These are phyloP conservation scores for Penicillium steckii DNA, from an alignment of 495 filamentous ascomycete species.

Conservation along the genomic window DNA sequence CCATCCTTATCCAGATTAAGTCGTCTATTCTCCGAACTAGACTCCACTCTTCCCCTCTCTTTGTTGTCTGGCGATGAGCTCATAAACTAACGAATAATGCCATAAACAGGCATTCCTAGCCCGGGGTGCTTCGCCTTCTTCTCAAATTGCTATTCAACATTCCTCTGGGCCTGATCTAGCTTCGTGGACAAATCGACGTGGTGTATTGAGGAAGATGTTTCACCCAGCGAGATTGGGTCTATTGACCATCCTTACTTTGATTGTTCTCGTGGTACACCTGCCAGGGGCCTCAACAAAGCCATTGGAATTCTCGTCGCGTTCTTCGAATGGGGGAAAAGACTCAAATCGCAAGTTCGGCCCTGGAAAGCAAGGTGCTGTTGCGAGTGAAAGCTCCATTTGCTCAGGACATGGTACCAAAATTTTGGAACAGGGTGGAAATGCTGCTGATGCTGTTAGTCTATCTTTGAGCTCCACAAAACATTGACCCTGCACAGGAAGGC, in stretches of 20 bases:
- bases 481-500: too few species aligned
- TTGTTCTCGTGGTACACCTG: constrained; percentile 24
- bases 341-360: constrained; percentile 14
- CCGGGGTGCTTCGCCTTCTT: too few species aligned
- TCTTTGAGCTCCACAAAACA: neutral
- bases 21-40: neutral
- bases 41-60: neutral
- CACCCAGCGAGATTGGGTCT: constrained; percentile 17
- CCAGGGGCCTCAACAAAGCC: constrained; percentile 24
- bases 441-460: constrained; percentile 63
- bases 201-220: constrained; percentile 7
- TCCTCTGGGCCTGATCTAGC: neutral
- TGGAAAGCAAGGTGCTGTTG: constrained; percentile 68
- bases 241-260: constrained; percentile 17
- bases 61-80: neutral
- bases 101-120: neutral
- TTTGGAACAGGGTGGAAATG: constrained; percentile 67
- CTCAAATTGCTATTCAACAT: too few species aligned
- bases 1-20: neutral
- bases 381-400: constrained; percentile 73
- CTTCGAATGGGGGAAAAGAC: neutral
- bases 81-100: neutral
- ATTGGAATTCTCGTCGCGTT: constrained; percentile 13
- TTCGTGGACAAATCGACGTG: constrained; percentile 1
- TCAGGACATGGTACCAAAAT: constrained; percentile 74